phyloP scores from a whole-genome alignment of 2,329 filamentous ascomycete species.

The Cercospora sp. region DNA sequence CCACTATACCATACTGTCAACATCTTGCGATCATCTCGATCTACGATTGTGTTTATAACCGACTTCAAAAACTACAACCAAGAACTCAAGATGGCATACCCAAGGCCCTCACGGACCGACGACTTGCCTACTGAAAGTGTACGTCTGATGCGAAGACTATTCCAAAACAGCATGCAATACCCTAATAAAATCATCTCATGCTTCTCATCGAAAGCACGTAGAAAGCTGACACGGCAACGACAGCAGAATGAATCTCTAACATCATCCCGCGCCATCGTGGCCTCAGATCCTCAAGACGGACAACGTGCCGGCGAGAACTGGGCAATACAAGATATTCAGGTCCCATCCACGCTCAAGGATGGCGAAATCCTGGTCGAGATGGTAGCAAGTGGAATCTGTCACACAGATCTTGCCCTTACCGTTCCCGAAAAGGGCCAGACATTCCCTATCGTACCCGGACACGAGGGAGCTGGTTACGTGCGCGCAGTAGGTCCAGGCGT shows the following conservation, averaged over 20 bases:
- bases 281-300: conserved; percentile 19
- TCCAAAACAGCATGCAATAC: not conserved
- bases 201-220: not conserved
- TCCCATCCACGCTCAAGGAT: conserved; percentile 24
- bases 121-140: not conserved
- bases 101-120: not conserved
- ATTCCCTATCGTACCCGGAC: conserved; percentile 32
- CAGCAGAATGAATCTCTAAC: conserved; percentile 20
- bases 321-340: conserved; percentile 23
- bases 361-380: conserved; percentile 34
- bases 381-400: conserved; percentile 33
- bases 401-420: conserved; percentile 32
- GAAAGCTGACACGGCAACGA: conserved; percentile 3
- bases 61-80: not conserved
- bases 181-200: not conserved
- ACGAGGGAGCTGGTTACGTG: conserved; percentile 47
- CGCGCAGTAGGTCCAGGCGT: conserved; percentile 44
- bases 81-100: not conserved
- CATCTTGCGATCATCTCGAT: not conserved
- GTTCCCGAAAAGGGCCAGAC: conserved; percentile 22
- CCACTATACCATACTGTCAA: not conserved
- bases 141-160: not conserved
- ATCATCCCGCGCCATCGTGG: conserved; percentile 25
- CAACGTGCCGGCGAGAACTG: conserved; percentile 26
- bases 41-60: not conserved